phyloP scores from a whole-genome alignment of 805 yeast species.

The Monosporozyma solicola region DNA sequence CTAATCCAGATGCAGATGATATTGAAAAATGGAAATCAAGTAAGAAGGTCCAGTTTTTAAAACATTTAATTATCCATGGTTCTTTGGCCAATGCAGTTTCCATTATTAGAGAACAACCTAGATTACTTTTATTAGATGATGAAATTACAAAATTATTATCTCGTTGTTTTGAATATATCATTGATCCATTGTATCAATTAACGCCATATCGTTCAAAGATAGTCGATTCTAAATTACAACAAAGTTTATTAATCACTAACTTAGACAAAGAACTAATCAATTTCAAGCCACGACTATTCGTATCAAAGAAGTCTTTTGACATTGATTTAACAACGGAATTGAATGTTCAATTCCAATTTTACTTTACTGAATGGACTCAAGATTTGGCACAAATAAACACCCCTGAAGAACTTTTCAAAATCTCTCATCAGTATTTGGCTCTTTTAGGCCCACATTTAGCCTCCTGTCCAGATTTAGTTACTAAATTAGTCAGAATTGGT shows the following conservation, averaged over 20 bases:
- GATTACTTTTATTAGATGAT: slow-evolving; percentile 44
- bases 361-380: slow-evolving; percentile 42
- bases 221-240: background rate
- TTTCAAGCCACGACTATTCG: slow-evolving; percentile 13
- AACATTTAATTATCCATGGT: slow-evolving; percentile 49
- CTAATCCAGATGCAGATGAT: slow-evolving; percentile 1
- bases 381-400: slow-evolving; percentile 32
- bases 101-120: slow-evolving; percentile 54
- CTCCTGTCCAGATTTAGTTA: slow-evolving; percentile 38
- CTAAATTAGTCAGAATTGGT: slow-evolving; percentile 57
- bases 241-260: slow-evolving; percentile 4
- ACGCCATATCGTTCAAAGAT: background rate
- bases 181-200: slow-evolving; percentile 36
- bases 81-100: slow-evolving; percentile 52
- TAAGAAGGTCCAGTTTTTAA: slow-evolving; percentile 41
- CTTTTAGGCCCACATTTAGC: slow-evolving; percentile 51
- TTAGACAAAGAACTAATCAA: slow-evolving; percentile 14
- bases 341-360: slow-evolving; percentile 27
- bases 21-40: slow-evolving; percentile 10
- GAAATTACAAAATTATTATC: slow-evolving; percentile 40
- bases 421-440: slow-evolving; percentile 41
- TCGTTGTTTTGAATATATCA: slow-evolving; percentile 39
- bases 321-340: slow-evolving; percentile 9
- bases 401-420: slow-evolving; percentile 38
- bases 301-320: slow-evolving; percentile 9